Evolutionary conservation across 140 eudicot species (phyloP), one percentile per base, ranked within the genome.

Genomic region (Anethum foeniculum): DNA sequence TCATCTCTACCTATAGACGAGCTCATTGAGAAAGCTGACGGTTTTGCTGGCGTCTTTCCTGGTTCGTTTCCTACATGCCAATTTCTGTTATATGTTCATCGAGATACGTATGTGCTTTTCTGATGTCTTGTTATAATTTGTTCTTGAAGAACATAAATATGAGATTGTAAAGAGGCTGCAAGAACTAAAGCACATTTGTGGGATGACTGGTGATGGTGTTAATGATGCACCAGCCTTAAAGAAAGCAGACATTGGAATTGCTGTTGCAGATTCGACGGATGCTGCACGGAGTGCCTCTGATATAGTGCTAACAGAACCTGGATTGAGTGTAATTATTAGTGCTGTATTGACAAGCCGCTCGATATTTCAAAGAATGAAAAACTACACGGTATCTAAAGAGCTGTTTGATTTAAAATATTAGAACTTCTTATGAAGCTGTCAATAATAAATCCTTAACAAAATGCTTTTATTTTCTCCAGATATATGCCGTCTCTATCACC

Each of bases 191-290:
- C 98, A 92, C 84, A 89, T 94, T 0, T 90, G 96, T 80, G 98
- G 98, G 75, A 94, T 94, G 98, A 94, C 98, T 23, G 98, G 98
- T 77, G 97, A 94, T 82, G 98, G 98, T 39, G 98, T 94, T 21
- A 94, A 94, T 65, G 98, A 94, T 78, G 98, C 98, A 41, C 98
- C 98, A 0, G 97, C 97, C 3, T 81, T 94, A 16, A 94, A 92
- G 80, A 89, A 86, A 80, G 97, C 98, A 5, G 98, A 94, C 84
- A 94, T 94, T n/a, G 98, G 98, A 43, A 94, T 94, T 10, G 97
- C 97, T 3, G 98, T 94, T 16, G 97, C 92, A 8, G 98, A 93
- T 80, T 85, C 98, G 0, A 93, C 98, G 28, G 98, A 93, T 84
- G 98, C 98, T 25, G 98, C 98, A 52, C 92, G 97, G 34, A 90